phyloP scores from a whole-genome alignment of 2,329 filamentous ascomycete genomes.

The Aureobasidium sp. region DNA sequence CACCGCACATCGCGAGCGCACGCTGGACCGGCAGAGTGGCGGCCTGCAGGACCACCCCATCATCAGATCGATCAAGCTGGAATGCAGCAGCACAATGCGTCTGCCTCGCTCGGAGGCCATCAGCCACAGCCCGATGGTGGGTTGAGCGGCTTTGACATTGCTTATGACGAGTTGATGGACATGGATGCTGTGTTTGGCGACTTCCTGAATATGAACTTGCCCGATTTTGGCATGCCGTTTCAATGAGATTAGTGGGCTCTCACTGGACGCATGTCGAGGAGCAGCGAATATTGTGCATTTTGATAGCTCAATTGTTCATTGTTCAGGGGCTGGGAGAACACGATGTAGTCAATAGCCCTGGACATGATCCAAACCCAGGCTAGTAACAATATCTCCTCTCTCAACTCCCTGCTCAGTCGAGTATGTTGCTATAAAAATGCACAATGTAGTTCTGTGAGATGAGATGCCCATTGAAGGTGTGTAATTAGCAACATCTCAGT shows the following conservation, averaged over 20 bases:
- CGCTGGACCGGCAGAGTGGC: neutral
- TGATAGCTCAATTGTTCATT: neutral
- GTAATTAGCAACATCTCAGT: neutral
- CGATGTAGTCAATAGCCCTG: neutral
- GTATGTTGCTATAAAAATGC: neutral
- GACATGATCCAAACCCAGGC: neutral
- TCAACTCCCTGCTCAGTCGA: neutral
- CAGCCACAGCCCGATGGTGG: neutral
- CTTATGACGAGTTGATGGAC: conserved; percentile 11
- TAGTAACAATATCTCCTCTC: neutral
- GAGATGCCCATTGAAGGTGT: neutral
- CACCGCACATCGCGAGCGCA: neutral
- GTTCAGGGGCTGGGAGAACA: neutral
- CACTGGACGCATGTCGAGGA: neutral
- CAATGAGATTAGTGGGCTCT: neutral
- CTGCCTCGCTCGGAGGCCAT: neutral
- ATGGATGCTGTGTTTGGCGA: conserved; percentile 15
- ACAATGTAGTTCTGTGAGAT: neutral
- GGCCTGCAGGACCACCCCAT: neutral
- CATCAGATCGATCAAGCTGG: neutral
- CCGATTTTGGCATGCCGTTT: conserved; percentile 3
- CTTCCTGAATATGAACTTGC: conserved; percentile 14
- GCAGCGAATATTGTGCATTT: neutral
- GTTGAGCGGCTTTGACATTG: neutral
- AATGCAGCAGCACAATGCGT: neutral